Evolutionary conservation across 2,329 filamentous ascomycete species (phyloP), one percentile per base, ranked within the genome.

Genomic region (Leptographium galeiforme): DNA sequence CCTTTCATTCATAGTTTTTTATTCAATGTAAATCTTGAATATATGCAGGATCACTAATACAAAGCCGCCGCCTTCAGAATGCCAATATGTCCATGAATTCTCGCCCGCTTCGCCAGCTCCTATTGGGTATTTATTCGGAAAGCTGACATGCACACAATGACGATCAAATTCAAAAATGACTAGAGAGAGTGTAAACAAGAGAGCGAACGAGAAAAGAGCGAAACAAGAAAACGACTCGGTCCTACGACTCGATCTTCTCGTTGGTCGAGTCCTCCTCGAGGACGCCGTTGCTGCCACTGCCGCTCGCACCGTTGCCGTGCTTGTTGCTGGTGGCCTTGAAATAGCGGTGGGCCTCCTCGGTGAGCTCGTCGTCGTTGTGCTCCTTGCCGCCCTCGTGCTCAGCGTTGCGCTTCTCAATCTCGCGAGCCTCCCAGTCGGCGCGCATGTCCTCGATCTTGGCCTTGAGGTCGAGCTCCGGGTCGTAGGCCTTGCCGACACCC

Each of bases 391-490:
- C 67, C 58, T 73, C 68, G 6, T 67, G 65, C 60, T 82, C 76
- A 63, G 74, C 76, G 59, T 70, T 70, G 25, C 70, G 67, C 56
- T 72, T 70, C 58, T 63, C 62, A 47, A 68, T 68, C 63, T 77
- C 73, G 58, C 71, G 69, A 48, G 70, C 66, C 62, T 79, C 74
- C 80, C 81, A 84, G 61, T 83, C 81, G 40, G 68, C 64, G 50
- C 78, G 74, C 78, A 95, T 86, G 66, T 96, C 91, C 61, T 83
- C 77, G 58, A 96, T 85, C 76, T 89, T 90, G 66, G 84, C 76
- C 71, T 86, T 79, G 72, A 85, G 88, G 74, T 97, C 91, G 50
- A 83, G 72, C 57, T 87, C 82, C 8, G 89, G 81, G 67, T 96
- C 74, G 72, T 96, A 97, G 65, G 78, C 67, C 75, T 93, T 94